A percentile compares a stretch with the other conserved stretches of the same genome.
Evolutionary conservation across 768 basidiomycete genomes (phyloP).

Genomic region (Suillus spraguei): DNA sequence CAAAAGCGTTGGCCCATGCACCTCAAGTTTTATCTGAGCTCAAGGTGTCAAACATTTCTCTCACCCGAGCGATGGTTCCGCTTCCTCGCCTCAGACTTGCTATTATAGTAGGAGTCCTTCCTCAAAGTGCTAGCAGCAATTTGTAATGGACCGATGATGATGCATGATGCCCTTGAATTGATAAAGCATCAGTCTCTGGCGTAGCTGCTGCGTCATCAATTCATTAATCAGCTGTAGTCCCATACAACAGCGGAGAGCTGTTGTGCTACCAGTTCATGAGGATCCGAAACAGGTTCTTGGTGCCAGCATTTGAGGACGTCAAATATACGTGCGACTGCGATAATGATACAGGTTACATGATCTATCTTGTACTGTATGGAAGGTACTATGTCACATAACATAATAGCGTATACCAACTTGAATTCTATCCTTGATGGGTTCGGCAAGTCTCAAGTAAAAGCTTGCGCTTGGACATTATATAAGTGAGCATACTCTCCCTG

Average conservation of each 20-base stretch:
- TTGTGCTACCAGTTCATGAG: neutral
- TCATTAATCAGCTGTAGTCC: neutral
- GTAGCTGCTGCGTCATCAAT: neutral
- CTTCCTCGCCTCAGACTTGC: neutral
- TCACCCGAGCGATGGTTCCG: neutral
- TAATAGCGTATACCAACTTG: neutral
- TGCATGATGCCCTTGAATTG: neutral
- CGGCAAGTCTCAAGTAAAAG: conserved; percentile 20
- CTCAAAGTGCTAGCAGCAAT: neutral
- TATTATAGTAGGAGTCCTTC: neutral
- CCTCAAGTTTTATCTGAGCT: neutral
- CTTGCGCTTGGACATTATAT: conserved; percentile 36
- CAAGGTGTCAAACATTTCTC: neutral
- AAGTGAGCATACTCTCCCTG: conserved; percentile 36
- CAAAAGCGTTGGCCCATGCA: no score
- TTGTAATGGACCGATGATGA: neutral
- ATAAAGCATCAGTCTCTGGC: neutral
- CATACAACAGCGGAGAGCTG: neutral
- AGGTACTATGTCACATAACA: neutral
- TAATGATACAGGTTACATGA: neutral
- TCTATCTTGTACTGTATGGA: neutral
- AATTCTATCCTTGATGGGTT: neutral
- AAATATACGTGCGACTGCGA: neutral
- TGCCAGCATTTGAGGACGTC: neutral
- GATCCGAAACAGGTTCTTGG: neutral